A percentile compares a stretch with the other conserved stretches of the same genome.
phyloP scores from a whole-genome alignment of 2,329 filamentous ascomycete genomes.

The Cryphonectria carpinicola region DNA sequence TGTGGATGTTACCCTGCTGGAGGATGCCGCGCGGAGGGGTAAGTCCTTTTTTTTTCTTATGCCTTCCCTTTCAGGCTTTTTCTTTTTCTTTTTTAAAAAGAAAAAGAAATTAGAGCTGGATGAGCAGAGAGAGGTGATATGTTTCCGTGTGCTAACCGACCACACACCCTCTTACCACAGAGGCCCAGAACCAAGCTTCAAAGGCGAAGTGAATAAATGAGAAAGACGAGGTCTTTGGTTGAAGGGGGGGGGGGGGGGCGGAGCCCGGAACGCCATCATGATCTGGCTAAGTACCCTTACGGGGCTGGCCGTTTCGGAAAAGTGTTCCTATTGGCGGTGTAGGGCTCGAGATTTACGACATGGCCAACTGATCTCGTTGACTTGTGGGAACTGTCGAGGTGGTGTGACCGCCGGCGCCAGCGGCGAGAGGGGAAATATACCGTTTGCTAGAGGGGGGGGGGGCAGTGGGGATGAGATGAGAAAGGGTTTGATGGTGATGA shows the following conservation, averaged over 20 bases:
- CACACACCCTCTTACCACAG: constrained; percentile 38
- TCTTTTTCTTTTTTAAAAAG: constrained; percentile 6
- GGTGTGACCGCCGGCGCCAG: background rate
- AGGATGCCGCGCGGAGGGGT: constrained; percentile 91
- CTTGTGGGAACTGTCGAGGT: background rate
- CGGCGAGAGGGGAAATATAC: background rate
- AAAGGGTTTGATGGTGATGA: background rate
- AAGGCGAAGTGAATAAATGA: constrained; percentile 53
- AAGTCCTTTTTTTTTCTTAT: constrained; percentile 33
- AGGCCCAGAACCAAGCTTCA: constrained; percentile 60
- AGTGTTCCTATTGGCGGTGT: background rate
- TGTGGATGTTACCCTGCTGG: constrained; percentile 83
- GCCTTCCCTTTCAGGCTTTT: background rate
- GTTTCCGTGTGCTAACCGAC: background rate
- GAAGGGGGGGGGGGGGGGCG: background rate
- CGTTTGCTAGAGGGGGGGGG: background rate
- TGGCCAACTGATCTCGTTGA: background rate
- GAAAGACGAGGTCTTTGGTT: too few relatives aligned
- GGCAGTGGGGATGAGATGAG: background rate
- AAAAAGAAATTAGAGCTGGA: background rate
- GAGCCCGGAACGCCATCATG: background rate
- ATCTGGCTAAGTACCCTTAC: background rate
- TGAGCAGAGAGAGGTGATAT: background rate
- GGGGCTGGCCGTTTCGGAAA: background rate
- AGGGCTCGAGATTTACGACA: background rate